Evolutionary conservation across 2,329 filamentous ascomycete species (phyloP).

Genomic region (Aurifilum marmelostoma): DNA sequence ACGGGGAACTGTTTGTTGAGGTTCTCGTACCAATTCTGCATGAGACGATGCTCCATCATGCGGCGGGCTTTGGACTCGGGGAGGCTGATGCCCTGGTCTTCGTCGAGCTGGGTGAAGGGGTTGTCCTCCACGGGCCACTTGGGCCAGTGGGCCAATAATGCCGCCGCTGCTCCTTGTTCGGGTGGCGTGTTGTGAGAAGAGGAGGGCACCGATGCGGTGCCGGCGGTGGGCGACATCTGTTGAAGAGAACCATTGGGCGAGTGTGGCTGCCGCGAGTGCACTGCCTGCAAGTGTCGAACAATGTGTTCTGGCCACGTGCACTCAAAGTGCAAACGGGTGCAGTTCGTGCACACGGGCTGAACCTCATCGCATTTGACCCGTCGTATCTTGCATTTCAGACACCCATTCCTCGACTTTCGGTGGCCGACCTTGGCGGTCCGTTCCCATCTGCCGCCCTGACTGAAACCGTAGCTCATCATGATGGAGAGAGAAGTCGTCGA

Average conservation of each 20-base stretch:
- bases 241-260: slow-evolving; percentile 16
- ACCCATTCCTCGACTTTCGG: slow-evolving; percentile 39
- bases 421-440: slow-evolving; percentile 36
- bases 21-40: slow-evolving; percentile 34
- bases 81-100: slow-evolving; percentile 26
- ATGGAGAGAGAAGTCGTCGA: no score
- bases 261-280: slow-evolving; percentile 1
- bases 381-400: slow-evolving; percentile 36
- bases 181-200: slow-evolving; percentile 12
- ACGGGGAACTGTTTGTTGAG: slow-evolving; percentile 29
- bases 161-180: not conserved
- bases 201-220: slow-evolving; percentile 8
- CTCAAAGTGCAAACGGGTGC: slow-evolving; percentile 32
- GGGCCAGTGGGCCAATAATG: slow-evolving; percentile 22
- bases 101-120: slow-evolving; percentile 18
- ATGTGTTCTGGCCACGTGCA: slow-evolving; percentile 31
- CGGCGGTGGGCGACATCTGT: not conserved
- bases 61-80: slow-evolving; percentile 34
- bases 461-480: not conserved
- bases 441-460: not conserved
- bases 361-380: slow-evolving; percentile 38
- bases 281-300: not conserved
- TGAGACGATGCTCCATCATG: slow-evolving; percentile 36
- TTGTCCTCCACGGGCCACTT: slow-evolving; percentile 15
- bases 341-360: slow-evolving; percentile 34